Evolutionary conservation across 2,329 filamentous ascomycete species (phyloP), one percentile per base, ranked within the genome.

Genomic region (Ceratocystis huliohia): DNA sequence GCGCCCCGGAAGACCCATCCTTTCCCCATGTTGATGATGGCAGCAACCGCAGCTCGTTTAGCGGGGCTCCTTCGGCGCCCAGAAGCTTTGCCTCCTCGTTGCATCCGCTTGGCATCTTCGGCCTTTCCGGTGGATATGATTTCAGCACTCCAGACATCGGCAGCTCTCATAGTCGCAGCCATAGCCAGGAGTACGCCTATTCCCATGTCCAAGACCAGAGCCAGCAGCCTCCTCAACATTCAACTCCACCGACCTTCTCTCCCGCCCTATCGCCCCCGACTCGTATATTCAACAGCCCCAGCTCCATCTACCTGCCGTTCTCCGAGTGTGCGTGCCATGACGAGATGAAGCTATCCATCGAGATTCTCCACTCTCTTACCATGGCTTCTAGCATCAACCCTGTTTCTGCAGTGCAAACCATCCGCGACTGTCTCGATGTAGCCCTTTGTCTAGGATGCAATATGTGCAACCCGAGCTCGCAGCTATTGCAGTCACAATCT

Each of bases 341-440:
- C 0, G 76, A 74, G 15, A 75, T 84, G 15, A 82, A 80, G 70
- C 75, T 80, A 4, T 77, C 81, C 3, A 74, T 84, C 2, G 77
- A 80, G 67, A 78, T 78, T 22, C 76, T 84, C 68, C 77, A 78
- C 62, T 37, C 53, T 3, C 6, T 10, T 17, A 7, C 5, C 10
- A 13, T n/a, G 10, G 3, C 5, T 8, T 25, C 22, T 37, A 17
- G 37, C 37, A 45, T 20, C 61, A n/a, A 15, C 41, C 1, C 7
- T 25, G 41, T 1, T 13, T 46, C 20, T 25, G n/a, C 13, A 20
- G 8, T n/a, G 13, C 3, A 25, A 2, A 8, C 17, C 22, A 17
- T 28, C 20, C 22, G 10, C 37, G 7, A 3, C 6, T 10, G 30
- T 22, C 22, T 63, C 2, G 2, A 45, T 15, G 53, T 59, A 33